phyloP scores from a whole-genome alignment of 2,329 filamentous ascomycete species.

The Cercospora beticola region DNA sequence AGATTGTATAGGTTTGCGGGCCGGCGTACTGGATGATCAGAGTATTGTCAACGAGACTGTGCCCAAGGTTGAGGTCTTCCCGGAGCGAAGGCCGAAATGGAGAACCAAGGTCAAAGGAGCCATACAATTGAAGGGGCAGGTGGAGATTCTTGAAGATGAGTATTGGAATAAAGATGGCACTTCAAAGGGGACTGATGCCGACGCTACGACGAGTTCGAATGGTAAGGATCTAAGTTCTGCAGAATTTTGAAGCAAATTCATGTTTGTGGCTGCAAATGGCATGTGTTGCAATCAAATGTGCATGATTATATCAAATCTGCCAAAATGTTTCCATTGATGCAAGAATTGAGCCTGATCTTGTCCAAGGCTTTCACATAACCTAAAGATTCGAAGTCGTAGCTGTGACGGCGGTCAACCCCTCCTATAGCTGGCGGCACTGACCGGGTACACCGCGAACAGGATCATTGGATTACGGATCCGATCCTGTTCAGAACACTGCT shows the following conservation, averaged over 20 bases:
- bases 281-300: background rate
- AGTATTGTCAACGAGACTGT: background rate
- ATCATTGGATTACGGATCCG: background rate
- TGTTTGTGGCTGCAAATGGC: background rate
- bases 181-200: background rate
- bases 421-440: background rate
- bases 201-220: background rate
- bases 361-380: background rate
- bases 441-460: background rate
- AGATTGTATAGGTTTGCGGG: background rate
- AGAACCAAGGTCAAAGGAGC: background rate
- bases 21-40: background rate
- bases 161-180: background rate
- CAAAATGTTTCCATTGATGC: too few species aligned
- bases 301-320: background rate
- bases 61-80: background rate
- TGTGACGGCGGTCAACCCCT: background rate
- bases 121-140: background rate
- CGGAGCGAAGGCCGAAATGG: background rate
- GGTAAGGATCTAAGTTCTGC: background rate
- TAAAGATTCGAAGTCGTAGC: background rate
- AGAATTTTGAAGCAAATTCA: background rate
- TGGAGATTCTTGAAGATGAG: background rate
- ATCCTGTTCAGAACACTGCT: background rate
- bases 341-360: too few species aligned